Percentiles rank a stretch among this genome's conserved stretches.
phyloP scores from a whole-genome alignment of 2,329 filamentous ascomycete genomes.

The Macrophomina phaseolina region DNA sequence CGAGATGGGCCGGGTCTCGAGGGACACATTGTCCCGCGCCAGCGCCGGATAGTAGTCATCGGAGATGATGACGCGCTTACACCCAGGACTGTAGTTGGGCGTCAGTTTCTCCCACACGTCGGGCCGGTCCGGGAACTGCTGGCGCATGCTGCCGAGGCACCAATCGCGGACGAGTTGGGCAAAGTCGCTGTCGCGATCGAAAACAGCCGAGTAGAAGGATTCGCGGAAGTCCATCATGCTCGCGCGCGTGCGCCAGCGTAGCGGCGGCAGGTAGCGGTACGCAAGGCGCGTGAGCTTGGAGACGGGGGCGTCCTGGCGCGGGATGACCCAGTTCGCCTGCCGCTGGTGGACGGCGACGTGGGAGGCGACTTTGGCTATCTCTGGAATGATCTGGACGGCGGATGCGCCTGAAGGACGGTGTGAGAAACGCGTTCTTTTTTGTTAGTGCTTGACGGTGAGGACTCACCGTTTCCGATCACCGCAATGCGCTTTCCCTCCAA shows the following conservation, averaged over 20 bases:
- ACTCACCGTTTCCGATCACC: constrained; percentile 60
- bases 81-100: constrained; percentile 61
- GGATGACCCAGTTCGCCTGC: constrained; percentile 65
- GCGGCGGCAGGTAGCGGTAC: constrained; percentile 57
- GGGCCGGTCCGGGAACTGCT: constrained; percentile 54
- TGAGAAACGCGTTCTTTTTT: constrained; percentile 35
- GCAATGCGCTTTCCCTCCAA: constrained; percentile 61
- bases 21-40: constrained; percentile 51
- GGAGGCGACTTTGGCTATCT: constrained; percentile 57
- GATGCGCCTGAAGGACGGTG: constrained; percentile 50
- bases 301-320: constrained; percentile 57
- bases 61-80: constrained; percentile 60
- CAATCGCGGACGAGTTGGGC: constrained; percentile 48
- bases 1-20: constrained; percentile 59
- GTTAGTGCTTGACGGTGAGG: neutral
- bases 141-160: constrained; percentile 49
- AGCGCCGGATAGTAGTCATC: constrained; percentile 64
- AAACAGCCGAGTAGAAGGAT: constrained; percentile 51
- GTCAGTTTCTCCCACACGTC: constrained; percentile 61
- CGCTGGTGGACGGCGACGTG: constrained; percentile 62
- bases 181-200: constrained; percentile 48
- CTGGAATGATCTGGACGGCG: constrained; percentile 64
- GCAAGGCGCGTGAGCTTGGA: constrained; percentile 49
- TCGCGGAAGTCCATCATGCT: constrained; percentile 63
- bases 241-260: constrained; percentile 58